A percentile compares a stretch with the other conserved stretches of the same genome.
Conservation (phyloP, 345 rosid genomes). For the Euphorbia peplus region DNA sequence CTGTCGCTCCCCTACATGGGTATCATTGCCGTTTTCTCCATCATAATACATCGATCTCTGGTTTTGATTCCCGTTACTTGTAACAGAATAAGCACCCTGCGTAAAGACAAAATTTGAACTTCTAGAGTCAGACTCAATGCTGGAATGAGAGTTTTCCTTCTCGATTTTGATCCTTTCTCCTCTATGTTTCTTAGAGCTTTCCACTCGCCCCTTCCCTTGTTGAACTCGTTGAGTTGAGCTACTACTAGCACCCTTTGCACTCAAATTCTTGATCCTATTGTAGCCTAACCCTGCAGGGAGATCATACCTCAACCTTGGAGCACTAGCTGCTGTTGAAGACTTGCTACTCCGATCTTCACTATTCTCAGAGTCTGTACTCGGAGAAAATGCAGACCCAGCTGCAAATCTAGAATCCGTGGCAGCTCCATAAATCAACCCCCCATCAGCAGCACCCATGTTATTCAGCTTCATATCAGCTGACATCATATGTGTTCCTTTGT, state of each 20-base stretch:
- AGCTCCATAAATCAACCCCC: conserved; percentile 31
- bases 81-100: conserved; percentile 52
- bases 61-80: conserved; percentile 53
- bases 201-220: conserved; percentile 48
- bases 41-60: conserved; percentile 42
- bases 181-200: conserved; percentile 67
- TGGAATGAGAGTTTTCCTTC: conserved; percentile 79
- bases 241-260: conserved; percentile 43
- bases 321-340: conserved; percentile 77
- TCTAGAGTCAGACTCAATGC: conserved; percentile 83
- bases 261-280: conserved; percentile 38
- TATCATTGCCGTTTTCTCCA: conserved; percentile 56
- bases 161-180: conserved; percentile 79
- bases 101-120: conserved; percentile 75
- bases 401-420: conserved; percentile 52
- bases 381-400: conserved; percentile 41
- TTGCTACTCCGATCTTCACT: conserved; percentile 71
- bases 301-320: conserved; percentile 46
- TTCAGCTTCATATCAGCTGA: conserved; percentile 35
- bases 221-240: conserved; percentile 42
- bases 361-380: conserved; percentile 55
- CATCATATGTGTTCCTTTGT: conserved; percentile 32
- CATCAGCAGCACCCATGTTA: conserved; percentile 32
- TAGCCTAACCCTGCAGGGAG: conserved; percentile 35
- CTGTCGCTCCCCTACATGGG: conserved; percentile 34